These are phyloP conservation scores for Phoma sp. DNA, from an alignment of 2,329 filamentous ascomycete species.

Conservation along the genomic window DNA sequence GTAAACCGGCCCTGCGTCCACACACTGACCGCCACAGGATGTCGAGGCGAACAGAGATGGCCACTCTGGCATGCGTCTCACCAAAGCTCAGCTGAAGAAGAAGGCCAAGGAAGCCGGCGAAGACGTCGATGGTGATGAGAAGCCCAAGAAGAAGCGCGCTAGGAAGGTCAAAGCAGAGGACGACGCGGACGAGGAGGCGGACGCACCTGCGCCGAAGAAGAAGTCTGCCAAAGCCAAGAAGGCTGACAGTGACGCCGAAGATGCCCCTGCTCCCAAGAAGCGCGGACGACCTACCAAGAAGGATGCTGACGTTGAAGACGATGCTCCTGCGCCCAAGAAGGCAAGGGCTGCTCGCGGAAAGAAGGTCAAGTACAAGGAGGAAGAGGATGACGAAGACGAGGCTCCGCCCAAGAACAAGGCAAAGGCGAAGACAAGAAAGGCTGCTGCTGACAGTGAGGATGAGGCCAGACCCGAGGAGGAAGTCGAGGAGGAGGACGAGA, in stretches of 20 bases:
- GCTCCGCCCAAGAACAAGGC: slow-evolving; percentile 31
- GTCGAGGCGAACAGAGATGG: slow-evolving; percentile 74
- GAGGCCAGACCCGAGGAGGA: slow-evolving; percentile 17
- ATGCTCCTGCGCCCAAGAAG: slow-evolving; percentile 32
- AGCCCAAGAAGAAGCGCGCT: slow-evolving; percentile 52
- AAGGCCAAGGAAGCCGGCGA: slow-evolving; percentile 35
- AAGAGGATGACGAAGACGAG: slow-evolving; percentile 30
- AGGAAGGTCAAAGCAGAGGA: slow-evolving; percentile 40
- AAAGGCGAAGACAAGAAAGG: slow-evolving; percentile 35
- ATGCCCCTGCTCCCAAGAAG: slow-evolving; percentile 42
- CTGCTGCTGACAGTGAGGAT: slow-evolving; percentile 27
- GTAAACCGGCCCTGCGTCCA: not conserved
- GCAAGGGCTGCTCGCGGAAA: slow-evolving; percentile 23
- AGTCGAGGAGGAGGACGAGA: slow-evolving; percentile 17
- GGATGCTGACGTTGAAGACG: slow-evolving; percentile 27
- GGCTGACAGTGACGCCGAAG: slow-evolving; percentile 35
- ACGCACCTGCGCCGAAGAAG: slow-evolving; percentile 37
- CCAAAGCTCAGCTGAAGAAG: slow-evolving; percentile 40
- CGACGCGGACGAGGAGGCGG: slow-evolving; percentile 37
- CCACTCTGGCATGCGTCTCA: slow-evolving; percentile 64
- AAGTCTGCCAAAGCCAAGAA: slow-evolving; percentile 13
- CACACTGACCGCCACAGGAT: slow-evolving; percentile 61
- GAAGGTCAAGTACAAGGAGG: slow-evolving; percentile 38
- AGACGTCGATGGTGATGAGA: slow-evolving; percentile 36
- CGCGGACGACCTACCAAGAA: slow-evolving; percentile 31